Base-by-base conservation (phyloP, 345 rosid genomes). In the Brassica carinata region DNA sequence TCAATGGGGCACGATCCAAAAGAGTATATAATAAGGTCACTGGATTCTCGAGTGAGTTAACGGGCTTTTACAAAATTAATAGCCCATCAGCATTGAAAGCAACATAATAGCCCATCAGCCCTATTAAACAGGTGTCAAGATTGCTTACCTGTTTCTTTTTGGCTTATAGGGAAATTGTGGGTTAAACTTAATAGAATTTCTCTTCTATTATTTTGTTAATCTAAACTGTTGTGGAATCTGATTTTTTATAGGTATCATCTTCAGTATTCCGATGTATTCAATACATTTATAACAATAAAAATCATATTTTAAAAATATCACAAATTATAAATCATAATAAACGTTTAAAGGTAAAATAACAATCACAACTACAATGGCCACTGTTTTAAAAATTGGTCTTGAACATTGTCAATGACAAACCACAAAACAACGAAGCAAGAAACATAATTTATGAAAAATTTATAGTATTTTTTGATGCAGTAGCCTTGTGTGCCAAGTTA, bases 1-100 rank as follows among this genome's bases (percentile, higher is more conserved):
- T 51, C 58, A 71, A 80, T 68, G 83, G 59, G 69, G 79, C 33
- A 61, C 79, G 75, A 79, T 79, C 83, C 80, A 77, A 57, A n/a
- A 59, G 19, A 61, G 72, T 29, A 5, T 51, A 51, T 51, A 51
- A 51, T 51, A 51, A 76, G 40, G 64, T 40, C n/a, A 61, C 27
- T 0, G 69, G 64, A 58, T 48, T 18, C 59, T 34, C 1, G 67
- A 69, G 14, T 19, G 59, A 19, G 8, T 55, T 64, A 27, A 75
- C 70, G 73, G 84, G 79, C 75, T 23, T 76, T 64, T 30, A 0
- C 2, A 18, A 51, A 30, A 30, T 51, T 27, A 45, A 23, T 2
- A 23, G 75, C 78, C 78, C 83, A 19, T 19, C 23, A 19, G 23
- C 69, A 26, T 15, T 72, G 1, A 5, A 14, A 58, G 29, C 30